Conservation (phyloP, 768 basidiomycete genomes). For the Dioszegia hungarica region DNA sequence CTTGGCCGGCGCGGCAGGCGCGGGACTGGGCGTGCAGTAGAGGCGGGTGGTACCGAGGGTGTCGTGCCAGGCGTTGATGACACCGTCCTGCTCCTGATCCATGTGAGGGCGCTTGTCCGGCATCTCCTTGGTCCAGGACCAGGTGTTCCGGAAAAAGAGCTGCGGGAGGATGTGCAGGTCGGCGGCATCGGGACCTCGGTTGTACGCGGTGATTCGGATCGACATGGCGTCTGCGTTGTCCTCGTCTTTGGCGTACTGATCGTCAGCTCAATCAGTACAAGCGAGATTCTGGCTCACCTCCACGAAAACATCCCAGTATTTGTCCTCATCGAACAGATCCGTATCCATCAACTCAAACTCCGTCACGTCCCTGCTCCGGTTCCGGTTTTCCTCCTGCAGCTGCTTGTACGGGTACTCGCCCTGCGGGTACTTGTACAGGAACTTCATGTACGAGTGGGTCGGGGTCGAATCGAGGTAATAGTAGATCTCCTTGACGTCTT, state of each 20-base stretch:
- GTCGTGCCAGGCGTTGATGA: conserved; percentile 61
- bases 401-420: conserved; percentile 87
- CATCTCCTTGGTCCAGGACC: conserved; percentile 73
- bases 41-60: conserved; percentile 70
- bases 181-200: conserved; percentile 90
- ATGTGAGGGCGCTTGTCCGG: conserved; percentile 49
- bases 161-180: conserved; percentile 92
- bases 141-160: conserved; percentile 95
- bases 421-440: conserved; percentile 98
- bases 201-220: conserved; percentile 91
- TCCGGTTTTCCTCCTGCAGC: conserved; percentile 75
- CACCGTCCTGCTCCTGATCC: conserved; percentile 48
- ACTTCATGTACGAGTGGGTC: conserved; percentile 99
- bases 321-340: conserved; percentile 80
- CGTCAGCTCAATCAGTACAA: conserved; percentile 6
- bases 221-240: conserved; percentile 82
- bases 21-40: conserved; percentile 87
- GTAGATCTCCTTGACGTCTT: conserved; percentile 98
- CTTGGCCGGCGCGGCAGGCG: conserved; percentile 68
- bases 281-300: conserved; percentile 68
- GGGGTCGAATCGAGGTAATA: conserved; percentile 98
- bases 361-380: conserved; percentile 73
- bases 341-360: conserved; percentile 95
- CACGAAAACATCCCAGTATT: conserved; percentile 98
- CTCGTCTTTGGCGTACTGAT: conserved; percentile 93